phyloP scores from a whole-genome alignment of 495 filamentous ascomycete species.

The Penicillium soppii region DNA sequence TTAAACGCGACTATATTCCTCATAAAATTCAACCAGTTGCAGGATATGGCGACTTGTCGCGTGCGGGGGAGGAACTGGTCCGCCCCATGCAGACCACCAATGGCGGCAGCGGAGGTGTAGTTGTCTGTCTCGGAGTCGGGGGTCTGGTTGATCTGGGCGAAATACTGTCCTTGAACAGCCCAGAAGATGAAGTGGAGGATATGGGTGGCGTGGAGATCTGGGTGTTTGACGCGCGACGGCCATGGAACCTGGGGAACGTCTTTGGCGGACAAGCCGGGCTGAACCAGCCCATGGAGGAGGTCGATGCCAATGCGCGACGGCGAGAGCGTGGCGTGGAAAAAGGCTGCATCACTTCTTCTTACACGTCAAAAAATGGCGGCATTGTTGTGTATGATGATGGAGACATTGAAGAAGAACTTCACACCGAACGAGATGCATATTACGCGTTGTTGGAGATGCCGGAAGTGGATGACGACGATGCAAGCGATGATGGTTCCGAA shows the following conservation, averaged over 20 bases:
- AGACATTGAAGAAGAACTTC: slow-evolving; percentile 88
- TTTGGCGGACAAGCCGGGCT: slow-evolving; percentile 69
- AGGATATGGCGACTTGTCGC: slow-evolving; percentile 86
- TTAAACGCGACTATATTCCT: slow-evolving; percentile 96
- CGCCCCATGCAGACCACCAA: slow-evolving; percentile 76
- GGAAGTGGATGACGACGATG: slow-evolving; percentile 70
- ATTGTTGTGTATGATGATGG: slow-evolving; percentile 95
- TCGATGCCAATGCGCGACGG: slow-evolving; percentile 52
- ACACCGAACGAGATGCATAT: slow-evolving; percentile 74
- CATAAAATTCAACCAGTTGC: slow-evolving; percentile 95
- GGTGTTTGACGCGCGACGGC: slow-evolving; percentile 86
- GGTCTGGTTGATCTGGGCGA: slow-evolving; percentile 82
- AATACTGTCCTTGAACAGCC: slow-evolving; percentile 62
- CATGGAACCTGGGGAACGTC: slow-evolving; percentile 93
- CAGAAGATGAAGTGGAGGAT: slow-evolving; percentile 55
- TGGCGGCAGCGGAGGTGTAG: slow-evolving; percentile 80
- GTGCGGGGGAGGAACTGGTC: slow-evolving; percentile 72
- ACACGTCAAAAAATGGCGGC: slow-evolving; percentile 74
- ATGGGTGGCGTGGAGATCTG: slow-evolving; percentile 84
- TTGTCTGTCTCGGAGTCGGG: slow-evolving; percentile 89
- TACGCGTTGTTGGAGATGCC: slow-evolving; percentile 84
- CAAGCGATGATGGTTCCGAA: slow-evolving; percentile 47
- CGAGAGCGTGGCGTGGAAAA: slow-evolving; percentile 50
- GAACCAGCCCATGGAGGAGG: slow-evolving; percentile 42
- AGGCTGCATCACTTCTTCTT: slow-evolving; percentile 68